These are phyloP conservation scores for Trichoderma koningii DNA, from an alignment of 2,329 filamentous ascomycete species.

Conservation along the genomic window DNA sequence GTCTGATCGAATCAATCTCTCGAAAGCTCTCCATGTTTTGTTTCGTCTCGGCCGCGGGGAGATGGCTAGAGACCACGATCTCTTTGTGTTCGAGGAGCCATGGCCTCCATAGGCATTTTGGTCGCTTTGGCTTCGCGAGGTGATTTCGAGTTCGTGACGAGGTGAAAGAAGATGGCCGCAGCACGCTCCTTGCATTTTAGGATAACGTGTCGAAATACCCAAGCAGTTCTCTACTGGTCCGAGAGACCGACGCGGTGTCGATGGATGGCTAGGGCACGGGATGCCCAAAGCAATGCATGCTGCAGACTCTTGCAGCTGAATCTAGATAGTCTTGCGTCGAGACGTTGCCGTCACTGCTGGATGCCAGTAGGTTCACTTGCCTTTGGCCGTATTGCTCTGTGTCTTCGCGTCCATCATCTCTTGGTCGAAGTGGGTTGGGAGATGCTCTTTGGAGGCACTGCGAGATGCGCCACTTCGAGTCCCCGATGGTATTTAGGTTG, in stretches of 20 bases:
- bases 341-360: slow-evolving; percentile 27
- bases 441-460: slow-evolving; percentile 30
- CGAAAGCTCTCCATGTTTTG: too few relatives aligned
- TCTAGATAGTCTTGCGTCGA: slow-evolving; percentile 29
- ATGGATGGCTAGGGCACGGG: slow-evolving; percentile 26
- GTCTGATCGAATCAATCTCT: too few relatives aligned
- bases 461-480: slow-evolving; percentile 30
- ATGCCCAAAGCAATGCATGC: slow-evolving; percentile 28
- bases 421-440: slow-evolving; percentile 27
- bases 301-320: too few relatives aligned
- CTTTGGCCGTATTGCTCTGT: not conserved
- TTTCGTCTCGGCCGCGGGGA: too few relatives aligned
- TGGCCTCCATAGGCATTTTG: too few relatives aligned
- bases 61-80: too few relatives aligned
- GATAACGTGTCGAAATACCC: slow-evolving; percentile 24
- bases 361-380: not conserved
- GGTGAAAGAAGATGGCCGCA: slow-evolving; percentile 4
- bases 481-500: slow-evolving; percentile 29
- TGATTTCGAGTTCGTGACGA: too few relatives aligned
- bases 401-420: slow-evolving; percentile 24
- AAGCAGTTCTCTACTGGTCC: not conserved
- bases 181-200: slow-evolving; percentile 18
- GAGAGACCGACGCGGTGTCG: slow-evolving; percentile 29
- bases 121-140: too few relatives aligned
- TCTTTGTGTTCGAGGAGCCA: too few relatives aligned